Base-by-base conservation (phyloP, 148 eudicot genomes). In the Nepenthes mirabilis region DNA sequence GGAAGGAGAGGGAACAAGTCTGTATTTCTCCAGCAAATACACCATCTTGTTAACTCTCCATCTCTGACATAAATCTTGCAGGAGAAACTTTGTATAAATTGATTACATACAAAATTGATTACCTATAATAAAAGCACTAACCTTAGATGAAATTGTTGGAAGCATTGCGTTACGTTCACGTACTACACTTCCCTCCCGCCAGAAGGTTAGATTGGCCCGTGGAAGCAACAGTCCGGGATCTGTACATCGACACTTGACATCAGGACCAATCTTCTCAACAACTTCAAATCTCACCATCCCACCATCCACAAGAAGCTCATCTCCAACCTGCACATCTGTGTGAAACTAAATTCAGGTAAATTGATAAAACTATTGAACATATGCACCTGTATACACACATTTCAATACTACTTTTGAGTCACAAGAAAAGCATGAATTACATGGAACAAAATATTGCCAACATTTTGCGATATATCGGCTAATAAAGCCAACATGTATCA, bases 251-350 rank as follows among this genome's bases (percentile, higher is more conserved):
- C 97, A 87, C 80, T 79, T 91, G 67, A 91, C 97, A 77, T 91
- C 97, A 54, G 95, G 97, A 74, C 97, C 97, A 74, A 91, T 72
- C 73, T 83, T 91, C 65, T 91, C 95, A 57, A 85, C 75, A 61
- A 91, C 95, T 57, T 91, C 95, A 62, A 91, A 91, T 71, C 95
- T 81, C 58, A 81, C 95, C 97, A 91, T 91, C 72, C 97, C 97
- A 72, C 97, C 97, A 75, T 91, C 97, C 36, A 91, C 89, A 36
- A 91, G 79, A 65, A 91, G 93, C 59, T 87, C 95, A 75, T 91
- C 97, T 35, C 93, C 95, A 40, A 83, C 82, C 70, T 70, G 68
- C 47, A 91, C 87, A 81, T 91, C 97, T 91, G 87, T 49, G 49
- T 52, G 56, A 55, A 34, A 37, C 12, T 43, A 65, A 58, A 52